Evolutionary conservation across 129 eudicot genomes (phyloP), one percentile per base, ranked within the genome.

Genomic region (Centella asiatica): DNA sequence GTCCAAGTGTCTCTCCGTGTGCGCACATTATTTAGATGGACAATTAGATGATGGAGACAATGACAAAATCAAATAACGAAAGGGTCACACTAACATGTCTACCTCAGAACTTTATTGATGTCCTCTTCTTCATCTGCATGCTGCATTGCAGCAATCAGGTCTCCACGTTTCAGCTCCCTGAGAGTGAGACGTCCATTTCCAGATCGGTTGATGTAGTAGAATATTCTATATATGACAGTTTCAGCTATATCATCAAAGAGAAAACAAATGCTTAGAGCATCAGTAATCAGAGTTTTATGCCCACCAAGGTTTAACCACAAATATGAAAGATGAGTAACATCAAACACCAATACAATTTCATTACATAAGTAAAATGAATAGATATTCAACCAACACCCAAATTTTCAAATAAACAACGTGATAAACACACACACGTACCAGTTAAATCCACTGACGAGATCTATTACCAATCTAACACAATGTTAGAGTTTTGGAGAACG

Each of bases 71-170:
- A 31, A n/a, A n/a, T 26, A 57, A 19, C 29, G 17, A 58, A 18
- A 34, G 29, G 29, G 2, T 25, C 6, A 15, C 46, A 48, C 15
- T 20, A 24, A 51, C 15, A 22, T 18, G 37, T 42, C 55, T n/a
- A 83, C 90, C 81, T 80, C 64, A 84, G 53, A 68, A 84, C 86
- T 77, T 84, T 84, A 52, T 84, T 84, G 46, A 84, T 80, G 75
- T 84, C 90, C 72, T 84, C 90, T 77, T 84, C 90, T 68, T 77
- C 90, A 75, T 84, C 90, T 44, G 86, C 86, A 46, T 80, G 84
- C 54, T 77, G 79, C 90, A 84, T 80, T 58, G 86, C 84, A 51
- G 81, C 34, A 48, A 84, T 72, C 70, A 84, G 45, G 27, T 80
- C 74, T 25, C 90, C 84, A 52, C 79, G 79, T 22, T 78, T 84